Base-by-base conservation (phyloP, 2,329 filamentous ascomycete genomes). In the Cordyceps pruinosa region DNA sequence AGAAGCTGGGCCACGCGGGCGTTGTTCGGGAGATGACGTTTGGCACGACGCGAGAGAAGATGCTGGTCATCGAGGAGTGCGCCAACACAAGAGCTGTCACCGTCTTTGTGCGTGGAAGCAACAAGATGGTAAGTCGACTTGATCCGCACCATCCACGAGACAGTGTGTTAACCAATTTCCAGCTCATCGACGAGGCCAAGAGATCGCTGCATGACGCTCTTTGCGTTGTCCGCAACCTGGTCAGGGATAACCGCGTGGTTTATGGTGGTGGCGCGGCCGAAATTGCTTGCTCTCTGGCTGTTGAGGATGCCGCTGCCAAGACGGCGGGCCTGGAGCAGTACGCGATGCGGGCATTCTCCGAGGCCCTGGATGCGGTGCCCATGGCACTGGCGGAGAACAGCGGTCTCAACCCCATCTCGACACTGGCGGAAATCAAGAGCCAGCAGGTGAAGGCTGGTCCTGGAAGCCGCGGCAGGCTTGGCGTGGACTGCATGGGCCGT, bases 171-270 rank as follows among this genome's bases (percentile, higher is more conserved):
- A 71, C 59, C 2, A 47, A 26, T 15, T n/a, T 26, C 12, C 2
- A 95, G 89, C 96, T 99, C 72, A 97, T 99, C 71, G 95, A 99
- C 70, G 95, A 99, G 75, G 95, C 95, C 56, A 97, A 97, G 79
- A 86, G 95, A 66, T 97, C 94, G 49, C 82, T 99, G 59, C 95
- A 99, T 72, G 94, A 99, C 73, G 94, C 94, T 58, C 85, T 99
- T 51, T 99, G 95, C 70, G 94, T 99, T 49, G 94, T 99, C 53
- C 88, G 95, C 66, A 99, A 99, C 76, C 80, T 99, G 46, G 94
- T 99, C 51, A 85, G 84, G 61, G 95, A 99, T 75, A 97, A 96
- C 79, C 88, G 94, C 60, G 91, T 99, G 51, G 94, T 99, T 10
- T 99, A 99, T 70, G 94, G 94, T 63, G 94, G 94, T 66, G 94